Evolutionary conservation across 116 monocot genomes (phyloP), one percentile per base, ranked within the genome.

Genomic region (Phalaenopsis hybrid): DNA sequence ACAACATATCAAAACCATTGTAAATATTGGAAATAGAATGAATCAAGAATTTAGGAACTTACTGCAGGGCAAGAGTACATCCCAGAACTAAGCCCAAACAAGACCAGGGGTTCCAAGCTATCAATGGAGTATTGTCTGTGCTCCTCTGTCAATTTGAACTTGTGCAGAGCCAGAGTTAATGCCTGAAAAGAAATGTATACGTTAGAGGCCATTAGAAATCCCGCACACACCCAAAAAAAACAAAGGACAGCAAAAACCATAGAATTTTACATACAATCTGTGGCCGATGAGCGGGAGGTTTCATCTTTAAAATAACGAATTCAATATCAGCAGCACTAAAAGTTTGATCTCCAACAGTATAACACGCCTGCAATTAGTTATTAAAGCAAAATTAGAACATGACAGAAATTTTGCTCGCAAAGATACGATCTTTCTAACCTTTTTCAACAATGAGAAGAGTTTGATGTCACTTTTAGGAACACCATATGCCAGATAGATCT

Each of bases 401-500:
- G 10, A 16, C 15, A 4, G n/a, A 44, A 50, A 23, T 50, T 18
- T 28, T 23, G 43, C 44, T 43, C 16, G 34, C 76, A 65, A 52
- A 67, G 34, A 37, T 44, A 72, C 34, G 34, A 81, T 46, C 65
- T 33, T 5, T 43, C 45, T 44, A 81, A 95, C 95, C 93, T 45
- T 96, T 80, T 91, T 93, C 95, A 96, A 90, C 31, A 96, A 81
- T 58, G 88, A 90, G 77, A 93, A 96, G 57, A 90, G 87, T 77
- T 93, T 96, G 75, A 89, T 83, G 50, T 96, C 95, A 76, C 79
- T 93, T 81, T 81, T 87, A 68, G 95, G 91, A 67, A 96, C 89
- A 68, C 95, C 95, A 86, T 96, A 96, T 49, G 95, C 95, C 75
- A 96, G 82, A 81, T 93, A 96, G 58, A 91, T 93, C 95, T 96